Percentiles rank a stretch among this genome's conserved stretches.
Conservation (phyloP, 2,329 filamentous ascomycete genomes). For the Alternaria incomplexa region DNA sequence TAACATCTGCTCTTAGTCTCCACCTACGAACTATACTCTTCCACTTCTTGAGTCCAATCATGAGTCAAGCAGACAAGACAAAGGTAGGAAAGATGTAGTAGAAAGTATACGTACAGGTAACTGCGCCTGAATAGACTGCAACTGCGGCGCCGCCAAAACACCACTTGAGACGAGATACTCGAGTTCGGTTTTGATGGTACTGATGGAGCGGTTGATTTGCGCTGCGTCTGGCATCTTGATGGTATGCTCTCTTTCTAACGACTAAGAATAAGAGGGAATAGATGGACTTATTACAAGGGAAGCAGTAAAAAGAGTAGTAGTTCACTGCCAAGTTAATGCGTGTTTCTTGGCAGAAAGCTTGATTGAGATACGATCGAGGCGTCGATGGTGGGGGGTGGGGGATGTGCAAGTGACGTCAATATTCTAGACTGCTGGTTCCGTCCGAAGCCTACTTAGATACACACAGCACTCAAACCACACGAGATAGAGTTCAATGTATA, state of each 20-base stretch:
- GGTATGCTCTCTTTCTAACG: not conserved
- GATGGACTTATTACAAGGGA: no score
- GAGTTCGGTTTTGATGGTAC: conserved; percentile 21
- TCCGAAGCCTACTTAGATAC: no score
- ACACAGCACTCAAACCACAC: no score
- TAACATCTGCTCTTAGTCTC: not conserved
- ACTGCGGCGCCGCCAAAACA: conserved; percentile 20
- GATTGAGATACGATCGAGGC: not conserved
- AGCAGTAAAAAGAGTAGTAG: not conserved
- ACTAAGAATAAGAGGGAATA: not conserved
- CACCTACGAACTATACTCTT: not conserved
- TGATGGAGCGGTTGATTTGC: conserved; percentile 22
- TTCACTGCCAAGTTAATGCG: conserved; percentile 9
- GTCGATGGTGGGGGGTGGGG: no score
- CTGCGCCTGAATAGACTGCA: conserved; percentile 26
- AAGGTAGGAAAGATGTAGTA: not conserved
- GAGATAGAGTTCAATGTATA: not conserved
- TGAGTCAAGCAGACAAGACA: not conserved
- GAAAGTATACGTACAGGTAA: conserved; percentile 15
- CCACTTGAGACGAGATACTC: conserved; percentile 23
- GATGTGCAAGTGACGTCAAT: conserved; percentile 4
- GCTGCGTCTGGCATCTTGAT: conserved; percentile 18
- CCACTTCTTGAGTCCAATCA: not conserved
- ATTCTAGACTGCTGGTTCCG: not conserved
- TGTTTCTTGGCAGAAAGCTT: not conserved